These are phyloP conservation scores for Didymella exigua DNA, from an alignment of 2,329 filamentous ascomycete genomes.

Conservation along the genomic window DNA sequence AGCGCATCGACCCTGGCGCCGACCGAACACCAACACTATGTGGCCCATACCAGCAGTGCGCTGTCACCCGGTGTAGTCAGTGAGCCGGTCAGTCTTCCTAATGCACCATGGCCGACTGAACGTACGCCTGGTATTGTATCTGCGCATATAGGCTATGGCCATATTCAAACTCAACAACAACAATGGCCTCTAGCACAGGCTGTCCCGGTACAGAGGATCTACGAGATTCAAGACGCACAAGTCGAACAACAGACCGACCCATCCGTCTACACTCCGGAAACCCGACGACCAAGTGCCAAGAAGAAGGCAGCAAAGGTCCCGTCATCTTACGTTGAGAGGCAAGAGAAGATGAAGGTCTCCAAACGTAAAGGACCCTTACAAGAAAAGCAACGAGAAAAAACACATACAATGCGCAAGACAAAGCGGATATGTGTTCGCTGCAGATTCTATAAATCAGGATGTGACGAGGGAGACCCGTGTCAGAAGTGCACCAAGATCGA, in stretches of 20 bases:
- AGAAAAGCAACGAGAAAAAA: conserved; percentile 38
- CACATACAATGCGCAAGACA: conserved; percentile 44
- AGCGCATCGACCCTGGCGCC: conserved; percentile 16
- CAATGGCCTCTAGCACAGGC: conserved; percentile 26
- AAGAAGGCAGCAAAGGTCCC: conserved; percentile 39
- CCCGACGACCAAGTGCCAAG: conserved; percentile 25
- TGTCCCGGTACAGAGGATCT: conserved; percentile 20
- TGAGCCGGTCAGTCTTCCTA: conserved; percentile 19
- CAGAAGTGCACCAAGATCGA: conserved; percentile 40
- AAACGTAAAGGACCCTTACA: conserved; percentile 38
- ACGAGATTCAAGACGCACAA: conserved; percentile 18
- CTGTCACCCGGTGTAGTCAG: conserved; percentile 18
- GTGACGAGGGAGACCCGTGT: conserved; percentile 42
- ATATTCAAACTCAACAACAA: conserved; percentile 20
- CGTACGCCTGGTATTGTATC: conserved; percentile 12
- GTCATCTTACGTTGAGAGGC: conserved; percentile 41
- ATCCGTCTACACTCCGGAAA: conserved; percentile 9
- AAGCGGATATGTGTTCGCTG: conserved; percentile 43
- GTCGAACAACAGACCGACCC: conserved; percentile 14
- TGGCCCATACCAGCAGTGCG: conserved; percentile 20
- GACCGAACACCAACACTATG: conserved; percentile 21
- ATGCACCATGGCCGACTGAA: conserved; percentile 26
- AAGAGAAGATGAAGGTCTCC: conserved; percentile 42
- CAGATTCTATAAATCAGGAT: conserved; percentile 44
- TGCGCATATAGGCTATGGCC: conserved; percentile 24